Evolutionary conservation across 108 stramenopile species (phyloP).

Genomic region (Cyclostephanos invisitatus): DNA sequence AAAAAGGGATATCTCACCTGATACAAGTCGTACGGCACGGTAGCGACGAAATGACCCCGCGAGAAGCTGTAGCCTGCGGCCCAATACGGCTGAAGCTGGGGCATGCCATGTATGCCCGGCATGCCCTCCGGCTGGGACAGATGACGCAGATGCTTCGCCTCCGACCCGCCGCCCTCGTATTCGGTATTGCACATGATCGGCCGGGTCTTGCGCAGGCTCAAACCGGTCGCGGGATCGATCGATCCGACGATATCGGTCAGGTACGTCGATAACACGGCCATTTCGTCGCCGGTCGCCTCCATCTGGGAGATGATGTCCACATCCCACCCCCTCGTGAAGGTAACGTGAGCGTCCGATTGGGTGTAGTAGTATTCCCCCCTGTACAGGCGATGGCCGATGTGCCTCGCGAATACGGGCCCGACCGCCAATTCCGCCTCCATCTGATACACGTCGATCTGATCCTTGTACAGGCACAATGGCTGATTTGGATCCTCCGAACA

Average conservation of each 20-base stretch:
- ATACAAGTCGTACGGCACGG: constrained; percentile 58
- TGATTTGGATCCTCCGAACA: constrained; percentile 45
- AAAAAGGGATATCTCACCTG: constrained; percentile 48
- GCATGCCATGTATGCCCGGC: constrained; percentile 46
- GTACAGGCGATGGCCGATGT: constrained; percentile 57
- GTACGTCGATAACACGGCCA: constrained; percentile 68
- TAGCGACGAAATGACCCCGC: constrained; percentile 54
- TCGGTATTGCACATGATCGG: constrained; percentile 74
- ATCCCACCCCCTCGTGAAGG: constrained; percentile 76
- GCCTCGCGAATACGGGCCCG: constrained; percentile 63
- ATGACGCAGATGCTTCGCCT: constrained; percentile 58
- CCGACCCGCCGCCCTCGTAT: constrained; percentile 45
- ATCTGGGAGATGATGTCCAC: constrained; percentile 57
- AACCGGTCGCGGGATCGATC: constrained; percentile 43
- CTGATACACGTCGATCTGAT: constrained; percentile 52
- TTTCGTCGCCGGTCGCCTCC: constrained; percentile 60
- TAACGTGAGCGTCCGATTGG: constrained; percentile 83
- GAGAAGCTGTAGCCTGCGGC: constrained; percentile 82
- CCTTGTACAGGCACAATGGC: constrained; percentile 41
- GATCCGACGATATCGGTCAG: constrained; percentile 55
- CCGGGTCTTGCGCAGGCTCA: constrained; percentile 46
- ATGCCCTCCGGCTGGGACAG: constrained; percentile 54
- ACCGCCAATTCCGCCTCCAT: constrained; percentile 56
- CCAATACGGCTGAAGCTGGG: constrained; percentile 76
- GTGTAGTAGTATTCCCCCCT: constrained; percentile 76